These are phyloP conservation scores for Pleurostoma richardsiae DNA, from an alignment of 2,329 filamentous ascomycete genomes.

Conservation along the genomic window DNA sequence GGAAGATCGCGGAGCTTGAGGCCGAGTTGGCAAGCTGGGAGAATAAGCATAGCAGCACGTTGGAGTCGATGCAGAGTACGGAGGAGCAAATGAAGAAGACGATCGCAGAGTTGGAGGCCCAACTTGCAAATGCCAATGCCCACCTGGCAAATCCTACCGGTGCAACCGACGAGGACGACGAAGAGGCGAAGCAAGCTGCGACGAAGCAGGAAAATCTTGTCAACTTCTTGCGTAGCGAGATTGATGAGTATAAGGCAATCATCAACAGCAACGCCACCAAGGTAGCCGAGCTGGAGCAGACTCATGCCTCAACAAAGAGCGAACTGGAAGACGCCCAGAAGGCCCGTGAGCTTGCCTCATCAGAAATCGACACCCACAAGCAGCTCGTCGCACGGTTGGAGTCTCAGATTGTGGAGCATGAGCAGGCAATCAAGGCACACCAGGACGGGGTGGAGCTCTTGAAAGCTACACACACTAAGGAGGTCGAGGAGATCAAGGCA, in stretches of 20 bases:
- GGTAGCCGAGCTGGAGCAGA: conserved; percentile 69
- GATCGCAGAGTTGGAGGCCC: conserved; percentile 66
- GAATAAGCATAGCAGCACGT: conserved; percentile 64
- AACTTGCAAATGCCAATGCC: conserved; percentile 17
- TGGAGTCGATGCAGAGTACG: conserved; percentile 66
- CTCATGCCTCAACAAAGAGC: conserved; percentile 59
- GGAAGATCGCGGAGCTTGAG: conserved; percentile 62
- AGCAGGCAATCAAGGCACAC: conserved; percentile 50
- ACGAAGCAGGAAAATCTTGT: conserved; percentile 56
- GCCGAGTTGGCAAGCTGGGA: conserved; percentile 72
- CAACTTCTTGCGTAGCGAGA: conserved; percentile 62
- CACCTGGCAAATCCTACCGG: conserved; percentile 4
- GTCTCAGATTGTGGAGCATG: conserved; percentile 55
- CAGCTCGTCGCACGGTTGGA: conserved; percentile 48
- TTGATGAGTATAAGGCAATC: conserved; percentile 74
- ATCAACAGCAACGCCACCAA: conserved; percentile 64
- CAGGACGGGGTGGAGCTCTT: conserved; percentile 46
- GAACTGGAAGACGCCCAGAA: conserved; percentile 64
- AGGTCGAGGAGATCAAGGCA: conserved; percentile 35
- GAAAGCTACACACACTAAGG: conserved; percentile 40
- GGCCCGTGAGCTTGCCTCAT: conserved; percentile 46
- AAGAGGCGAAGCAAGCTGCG: conserved; percentile 41
- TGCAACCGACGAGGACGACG: conserved; percentile 19
- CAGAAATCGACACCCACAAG: conserved; percentile 39
- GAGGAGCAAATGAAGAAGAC: conserved; percentile 69